These are phyloP conservation scores for Craterostigma plantagineum DNA, from an alignment of 257 asterid genomes.

Conservation along the genomic window DNA sequence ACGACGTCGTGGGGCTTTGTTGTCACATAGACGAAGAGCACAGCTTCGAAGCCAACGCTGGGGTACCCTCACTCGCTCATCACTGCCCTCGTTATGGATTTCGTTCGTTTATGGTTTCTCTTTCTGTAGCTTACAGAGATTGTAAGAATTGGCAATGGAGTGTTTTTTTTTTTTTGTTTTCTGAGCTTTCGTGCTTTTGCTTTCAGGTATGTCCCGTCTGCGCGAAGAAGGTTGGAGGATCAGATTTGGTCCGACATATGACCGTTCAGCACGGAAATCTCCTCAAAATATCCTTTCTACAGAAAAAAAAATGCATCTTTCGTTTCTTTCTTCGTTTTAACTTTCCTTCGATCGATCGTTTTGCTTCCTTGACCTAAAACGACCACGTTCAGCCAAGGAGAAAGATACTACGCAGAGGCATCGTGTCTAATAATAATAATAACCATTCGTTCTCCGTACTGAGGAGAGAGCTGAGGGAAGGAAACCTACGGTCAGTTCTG, in stretches of 20 bases:
- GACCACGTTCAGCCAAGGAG: slow-evolving; percentile 57
- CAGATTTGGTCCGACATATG: slow-evolving; percentile 55
- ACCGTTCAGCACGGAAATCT: slow-evolving; percentile 57
- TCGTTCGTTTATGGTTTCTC: too few relatives aligned
- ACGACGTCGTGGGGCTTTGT: slow-evolving; percentile 75
- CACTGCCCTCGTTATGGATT: too few relatives aligned
- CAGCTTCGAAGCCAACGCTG: not conserved
- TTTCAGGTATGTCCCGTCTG: slow-evolving; percentile 70
- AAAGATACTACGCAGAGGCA: slow-evolving; percentile 43
- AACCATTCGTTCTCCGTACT: slow-evolving; percentile 27
- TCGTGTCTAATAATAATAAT: too few relatives aligned
- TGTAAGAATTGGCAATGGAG: too few relatives aligned
- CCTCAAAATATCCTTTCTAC: slow-evolving; percentile 79
- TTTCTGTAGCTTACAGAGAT: too few relatives aligned
- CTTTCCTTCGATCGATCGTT: too few relatives aligned
- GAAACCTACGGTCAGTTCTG: slow-evolving; percentile 37
- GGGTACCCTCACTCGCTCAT: too few relatives aligned
- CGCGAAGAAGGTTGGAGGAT: slow-evolving; percentile 42
- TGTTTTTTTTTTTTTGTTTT: too few relatives aligned
- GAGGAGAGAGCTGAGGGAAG: slow-evolving; percentile 56
- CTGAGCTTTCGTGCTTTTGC: too few relatives aligned
- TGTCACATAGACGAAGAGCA: slow-evolving; percentile 90
- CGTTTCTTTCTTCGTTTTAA: too few relatives aligned
- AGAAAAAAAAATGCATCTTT: too few relatives aligned
- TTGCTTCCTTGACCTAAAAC: slow-evolving; percentile 26